These are phyloP conservation scores for Schwanniomyces occidentalis DNA, from an alignment of 805 yeast species.

Conservation along the genomic window DNA sequence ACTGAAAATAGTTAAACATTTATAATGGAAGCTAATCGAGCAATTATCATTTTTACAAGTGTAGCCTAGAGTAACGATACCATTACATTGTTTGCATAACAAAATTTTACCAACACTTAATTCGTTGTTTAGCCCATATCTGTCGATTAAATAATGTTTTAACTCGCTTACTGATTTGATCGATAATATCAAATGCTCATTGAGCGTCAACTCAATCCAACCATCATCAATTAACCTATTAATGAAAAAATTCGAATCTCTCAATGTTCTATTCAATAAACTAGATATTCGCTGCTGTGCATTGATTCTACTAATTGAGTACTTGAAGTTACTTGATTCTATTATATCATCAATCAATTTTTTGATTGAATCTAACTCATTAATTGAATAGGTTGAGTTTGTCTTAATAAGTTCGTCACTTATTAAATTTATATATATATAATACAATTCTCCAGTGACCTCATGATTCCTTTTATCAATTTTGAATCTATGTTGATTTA, in stretches of 20 bases:
- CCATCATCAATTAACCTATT: conserved; percentile 46
- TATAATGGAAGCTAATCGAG: conserved; percentile 45
- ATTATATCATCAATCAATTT: conserved; percentile 47
- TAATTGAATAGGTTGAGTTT: conserved; percentile 33
- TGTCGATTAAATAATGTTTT: conserved; percentile 41
- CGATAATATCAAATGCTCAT: conserved; percentile 38
- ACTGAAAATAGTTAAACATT: conserved; percentile 45
- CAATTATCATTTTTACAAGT: conserved; percentile 38
- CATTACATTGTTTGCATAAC: conserved; percentile 52
- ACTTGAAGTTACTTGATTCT: conserved; percentile 37
- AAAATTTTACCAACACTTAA: conserved; percentile 37
- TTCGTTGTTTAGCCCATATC: conserved; percentile 35
- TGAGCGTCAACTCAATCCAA: conserved; percentile 46
- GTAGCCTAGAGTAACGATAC: conserved; percentile 54
- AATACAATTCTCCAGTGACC: conserved; percentile 27
- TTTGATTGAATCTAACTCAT: conserved; percentile 45
- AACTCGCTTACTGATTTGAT: conserved; percentile 49
- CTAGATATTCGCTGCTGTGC: conserved; percentile 33
- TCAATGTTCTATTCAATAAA: conserved; percentile 24
- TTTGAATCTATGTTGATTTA: conserved; percentile 42
- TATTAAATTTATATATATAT: conserved; percentile 42
- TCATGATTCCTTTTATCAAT: conserved; percentile 43
- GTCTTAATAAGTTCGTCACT: conserved; percentile 42
- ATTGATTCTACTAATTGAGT: conserved; percentile 32
- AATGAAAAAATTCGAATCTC: conserved; percentile 42